A percentile compares a stretch with the other conserved stretches of the same genome.
Conservation (phyloP, 2,329 filamentous ascomycete genomes). For the Tolypocladium ophioglossoides region DNA sequence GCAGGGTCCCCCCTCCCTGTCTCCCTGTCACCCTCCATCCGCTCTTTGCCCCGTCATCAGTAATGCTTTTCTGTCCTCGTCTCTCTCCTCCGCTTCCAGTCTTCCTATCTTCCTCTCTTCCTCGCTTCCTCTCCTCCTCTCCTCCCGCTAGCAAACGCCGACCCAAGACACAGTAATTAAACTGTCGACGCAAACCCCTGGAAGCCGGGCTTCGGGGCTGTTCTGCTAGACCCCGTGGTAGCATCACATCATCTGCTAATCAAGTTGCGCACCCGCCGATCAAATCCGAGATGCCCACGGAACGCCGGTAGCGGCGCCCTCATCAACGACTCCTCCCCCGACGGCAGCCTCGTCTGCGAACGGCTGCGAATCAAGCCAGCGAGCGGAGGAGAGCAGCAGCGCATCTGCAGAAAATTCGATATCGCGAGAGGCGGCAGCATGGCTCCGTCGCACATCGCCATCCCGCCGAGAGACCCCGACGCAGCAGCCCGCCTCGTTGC, state of each 20-base stretch:
- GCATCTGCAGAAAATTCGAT: neutral
- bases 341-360: neutral
- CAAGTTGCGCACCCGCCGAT: neutral
- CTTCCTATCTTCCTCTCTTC: neutral
- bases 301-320: neutral
- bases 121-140: neutral
- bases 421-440: slow-evolving; percentile 19
- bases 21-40: too few species aligned
- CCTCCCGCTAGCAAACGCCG: neutral
- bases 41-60: too few species aligned
- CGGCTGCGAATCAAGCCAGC: neutral
- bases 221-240: neutral
- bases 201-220: slow-evolving; percentile 2
- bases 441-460: slow-evolving; percentile 39
- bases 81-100: too few species aligned
- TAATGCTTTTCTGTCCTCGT: neutral
- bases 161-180: neutral
- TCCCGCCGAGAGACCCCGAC: slow-evolving; percentile 30
- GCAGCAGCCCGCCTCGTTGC: slow-evolving; percentile 10
- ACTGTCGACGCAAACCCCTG: neutral
- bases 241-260: neutral
- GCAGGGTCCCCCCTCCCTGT: too few species aligned
- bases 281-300: neutral
- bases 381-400: neutral
- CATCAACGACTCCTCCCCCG: neutral